Base-by-base conservation (phyloP, 495 filamentous ascomycete species). In the Aspergillus ellipticus region DNA sequence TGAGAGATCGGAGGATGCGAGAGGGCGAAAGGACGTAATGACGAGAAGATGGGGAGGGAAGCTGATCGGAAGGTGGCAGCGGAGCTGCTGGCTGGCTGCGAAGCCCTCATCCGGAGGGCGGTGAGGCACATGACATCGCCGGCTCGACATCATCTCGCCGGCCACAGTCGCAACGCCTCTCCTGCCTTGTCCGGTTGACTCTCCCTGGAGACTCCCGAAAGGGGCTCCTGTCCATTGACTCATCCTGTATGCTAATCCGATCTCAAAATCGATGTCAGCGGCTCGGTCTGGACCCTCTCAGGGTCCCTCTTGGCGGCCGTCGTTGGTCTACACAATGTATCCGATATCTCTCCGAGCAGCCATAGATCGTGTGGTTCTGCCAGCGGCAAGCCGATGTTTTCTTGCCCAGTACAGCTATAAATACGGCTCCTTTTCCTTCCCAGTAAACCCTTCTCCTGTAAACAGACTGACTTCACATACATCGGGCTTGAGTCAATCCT, bases 311-410 rank as follows among this genome's bases (percentile, higher is more conserved):
- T 26, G n/a, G 26, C 22, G 15, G 43, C 10, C 15, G n/a, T 20
- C 20, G 45, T 9, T 48, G 8, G 24, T 9, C 21, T 45, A 21
- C 45, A 48, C 29, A 19, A 70, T 64, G 67, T 66, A 52, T 69
- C 66, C 64, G 67, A 66, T 57, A 70, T 63, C 57, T 70, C 65
- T 70, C 67, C 67, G 67, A 61, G 28, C 19, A 26, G 35, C 20
- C 21, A 28, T n/a, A 19, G 17, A 28, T 28, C 7, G 3, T 3
- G 24, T 28, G 24, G 24, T 28, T 28, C 19, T 22, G 24, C 16
- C 49, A 45, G 8, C 16, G 8, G 10, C 21, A 42, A 15, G 15
- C 19, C 35, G 21, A 19, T 15, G 22, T 19, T 55, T 8, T 26
- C 13, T 55, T 10, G 45, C 13, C 43, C 24, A 11, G 42, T 33